These are phyloP conservation scores for Dipteronia dyeriana DNA, from an alignment of 345 rosid genomes.

Conservation along the genomic window DNA sequence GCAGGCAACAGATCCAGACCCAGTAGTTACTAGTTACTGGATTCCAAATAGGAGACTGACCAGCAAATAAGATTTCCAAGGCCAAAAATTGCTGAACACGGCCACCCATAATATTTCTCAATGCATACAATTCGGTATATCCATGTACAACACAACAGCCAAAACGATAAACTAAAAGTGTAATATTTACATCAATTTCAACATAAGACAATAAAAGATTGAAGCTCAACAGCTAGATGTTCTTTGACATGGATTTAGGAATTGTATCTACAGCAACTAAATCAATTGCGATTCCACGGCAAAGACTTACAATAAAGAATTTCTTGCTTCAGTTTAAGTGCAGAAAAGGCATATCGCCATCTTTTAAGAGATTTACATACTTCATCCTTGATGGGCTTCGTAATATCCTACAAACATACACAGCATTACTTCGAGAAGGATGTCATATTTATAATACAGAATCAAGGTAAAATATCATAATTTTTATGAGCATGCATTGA, in stretches of 20 bases:
- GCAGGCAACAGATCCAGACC: not conserved
- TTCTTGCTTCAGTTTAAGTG: slow-evolving; percentile 90
- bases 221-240: not conserved
- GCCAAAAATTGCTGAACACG: not conserved
- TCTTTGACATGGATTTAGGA: not conserved
- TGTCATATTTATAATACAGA: not conserved
- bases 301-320: slow-evolving; percentile 77
- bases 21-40: too few relatives aligned
- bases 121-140: not conserved
- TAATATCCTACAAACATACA: slow-evolving; percentile 64
- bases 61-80: not conserved
- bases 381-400: slow-evolving; percentile 80
- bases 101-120: not conserved
- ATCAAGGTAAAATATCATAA: not conserved
- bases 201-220: not conserved
- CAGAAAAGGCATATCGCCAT: slow-evolving; percentile 82
- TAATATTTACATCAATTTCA: not conserved
- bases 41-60: not conserved
- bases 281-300: not conserved
- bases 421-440: not conserved
- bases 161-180: not conserved
- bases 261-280: not conserved
- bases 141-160: slow-evolving; percentile 2
- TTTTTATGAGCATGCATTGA: not conserved
- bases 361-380: slow-evolving; percentile 72